phyloP scores from a whole-genome alignment of 1,284 basidiomycete genomes.

The Puccinia horiana region DNA sequence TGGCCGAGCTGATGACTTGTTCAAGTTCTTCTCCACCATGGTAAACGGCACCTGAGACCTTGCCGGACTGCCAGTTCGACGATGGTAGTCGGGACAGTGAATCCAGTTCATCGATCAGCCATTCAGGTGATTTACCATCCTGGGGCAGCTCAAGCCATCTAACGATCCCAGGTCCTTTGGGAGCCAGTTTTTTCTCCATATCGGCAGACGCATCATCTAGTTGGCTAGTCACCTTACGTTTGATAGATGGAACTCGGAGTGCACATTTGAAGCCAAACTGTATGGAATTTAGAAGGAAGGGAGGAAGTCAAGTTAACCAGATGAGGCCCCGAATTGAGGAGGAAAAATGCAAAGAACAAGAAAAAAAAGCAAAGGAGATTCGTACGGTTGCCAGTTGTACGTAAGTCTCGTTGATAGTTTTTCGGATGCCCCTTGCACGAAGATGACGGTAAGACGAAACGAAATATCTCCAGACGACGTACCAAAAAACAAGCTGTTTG shows the following conservation, averaged over 20 bases:
- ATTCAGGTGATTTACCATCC: constrained; percentile 70
- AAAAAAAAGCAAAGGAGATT: not conserved
- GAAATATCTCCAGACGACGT: constrained; percentile 25
- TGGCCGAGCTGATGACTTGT: constrained; percentile 54
- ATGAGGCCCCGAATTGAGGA: not conserved
- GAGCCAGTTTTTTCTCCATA: constrained; percentile 66
- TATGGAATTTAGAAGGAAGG: no score
- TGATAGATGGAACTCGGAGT: constrained; percentile 70
- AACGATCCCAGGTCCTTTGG: constrained; percentile 66
- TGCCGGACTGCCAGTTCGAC: constrained; percentile 71
- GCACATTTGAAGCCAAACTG: constrained; percentile 68
- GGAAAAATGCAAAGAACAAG: not conserved
- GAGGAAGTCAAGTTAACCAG: not conserved
- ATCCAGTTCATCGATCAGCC: constrained; percentile 77
- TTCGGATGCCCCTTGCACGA: constrained; percentile 38
- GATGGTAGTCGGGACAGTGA: constrained; percentile 68
- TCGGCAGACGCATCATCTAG: constrained; percentile 64
- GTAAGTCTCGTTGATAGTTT: constrained; percentile 25
- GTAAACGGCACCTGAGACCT: constrained; percentile 61
- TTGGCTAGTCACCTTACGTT: constrained; percentile 69
- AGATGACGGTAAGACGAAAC: constrained; percentile 28
- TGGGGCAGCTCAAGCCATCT: constrained; percentile 70
- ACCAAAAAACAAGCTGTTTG: constrained; percentile 37
- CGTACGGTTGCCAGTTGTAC: constrained; percentile 28
- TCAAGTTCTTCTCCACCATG: constrained; percentile 55